Conservation (phyloP, 331 rosid species). For the Erythrophleum ivorense region DNA sequence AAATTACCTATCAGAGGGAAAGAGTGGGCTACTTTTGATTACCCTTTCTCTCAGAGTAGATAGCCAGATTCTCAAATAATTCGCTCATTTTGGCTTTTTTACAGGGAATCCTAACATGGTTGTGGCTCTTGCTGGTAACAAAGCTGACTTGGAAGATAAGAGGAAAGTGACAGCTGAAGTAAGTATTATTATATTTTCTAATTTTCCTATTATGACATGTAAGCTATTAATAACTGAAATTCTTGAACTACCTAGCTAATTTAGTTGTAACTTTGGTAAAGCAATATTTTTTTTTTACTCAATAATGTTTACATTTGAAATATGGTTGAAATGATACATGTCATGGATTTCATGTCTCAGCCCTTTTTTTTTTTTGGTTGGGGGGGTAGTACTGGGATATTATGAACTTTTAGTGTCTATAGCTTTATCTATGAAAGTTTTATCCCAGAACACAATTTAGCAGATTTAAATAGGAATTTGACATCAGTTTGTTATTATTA, state of each 20-base stretch:
- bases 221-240: not conserved
- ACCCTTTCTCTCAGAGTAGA: not conserved
- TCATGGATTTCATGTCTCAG: not conserved
- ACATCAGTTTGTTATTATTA: not conserved
- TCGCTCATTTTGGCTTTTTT: constrained; percentile 29
- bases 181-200: constrained; percentile 26
- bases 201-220: constrained; percentile 1
- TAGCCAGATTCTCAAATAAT: constrained; percentile 29
- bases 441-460: not conserved
- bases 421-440: not conserved
- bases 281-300: not conserved
- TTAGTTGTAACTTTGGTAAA: constrained; percentile 10
- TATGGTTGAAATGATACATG: not conserved
- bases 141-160: constrained; percentile 69
- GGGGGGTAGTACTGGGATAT: not conserved
- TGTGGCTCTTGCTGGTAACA: constrained; percentile 67
- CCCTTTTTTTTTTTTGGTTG: not conserved
- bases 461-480: not conserved
- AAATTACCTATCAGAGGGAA: not conserved
- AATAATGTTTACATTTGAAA: not conserved
- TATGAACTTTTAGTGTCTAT: constrained; percentile 15
- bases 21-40: not conserved
- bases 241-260: not conserved
- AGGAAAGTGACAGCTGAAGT: constrained; percentile 65
- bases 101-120: constrained; percentile 71